A percentile compares a stretch with the other conserved stretches of the same genome.
These are phyloP conservation scores for Myrica gale DNA, from an alignment of 306 rosid species.

Conservation along the genomic window DNA sequence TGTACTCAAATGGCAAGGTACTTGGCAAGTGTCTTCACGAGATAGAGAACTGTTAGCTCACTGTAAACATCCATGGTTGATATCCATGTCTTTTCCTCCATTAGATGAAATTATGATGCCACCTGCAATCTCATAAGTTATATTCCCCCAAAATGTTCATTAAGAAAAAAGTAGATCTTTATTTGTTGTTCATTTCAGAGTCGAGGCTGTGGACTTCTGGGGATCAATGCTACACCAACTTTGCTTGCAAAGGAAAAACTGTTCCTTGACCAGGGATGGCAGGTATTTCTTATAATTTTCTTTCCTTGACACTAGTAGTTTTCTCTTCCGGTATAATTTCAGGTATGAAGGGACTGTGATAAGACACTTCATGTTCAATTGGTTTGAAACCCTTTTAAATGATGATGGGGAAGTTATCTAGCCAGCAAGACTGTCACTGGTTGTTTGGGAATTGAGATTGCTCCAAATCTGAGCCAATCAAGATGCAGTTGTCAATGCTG, in stretches of 20 bases:
- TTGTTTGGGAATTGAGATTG: neutral
- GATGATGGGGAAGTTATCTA: conserved; percentile 21
- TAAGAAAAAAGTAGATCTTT: conserved; percentile 1
- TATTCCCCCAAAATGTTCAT: neutral
- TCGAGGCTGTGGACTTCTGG: conserved; percentile 77
- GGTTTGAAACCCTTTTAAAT: conserved; percentile 7
- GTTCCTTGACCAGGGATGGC: conserved; percentile 89
- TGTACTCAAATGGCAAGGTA: neutral
- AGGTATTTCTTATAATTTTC: conserved; percentile 47
- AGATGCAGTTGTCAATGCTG: neutral
- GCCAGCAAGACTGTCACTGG: conserved; percentile 12
- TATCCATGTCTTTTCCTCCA: neutral
- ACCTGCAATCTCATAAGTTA: neutral
- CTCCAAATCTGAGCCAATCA: neutral
- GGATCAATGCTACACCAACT: conserved; percentile 73
- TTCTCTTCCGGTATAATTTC: neutral
- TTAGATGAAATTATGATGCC: neutral
- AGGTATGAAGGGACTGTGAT: too few species aligned
- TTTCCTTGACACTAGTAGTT: neutral
- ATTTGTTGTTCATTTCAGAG: conserved; percentile 42
- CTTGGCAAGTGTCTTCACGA: neutral
- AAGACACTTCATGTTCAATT: neutral
- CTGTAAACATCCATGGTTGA: neutral
- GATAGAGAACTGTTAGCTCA: neutral
- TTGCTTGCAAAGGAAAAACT: conserved; percentile 69